Conservation (phyloP, 2,329 filamentous ascomycete species). For the Knufia fluminis region DNA sequence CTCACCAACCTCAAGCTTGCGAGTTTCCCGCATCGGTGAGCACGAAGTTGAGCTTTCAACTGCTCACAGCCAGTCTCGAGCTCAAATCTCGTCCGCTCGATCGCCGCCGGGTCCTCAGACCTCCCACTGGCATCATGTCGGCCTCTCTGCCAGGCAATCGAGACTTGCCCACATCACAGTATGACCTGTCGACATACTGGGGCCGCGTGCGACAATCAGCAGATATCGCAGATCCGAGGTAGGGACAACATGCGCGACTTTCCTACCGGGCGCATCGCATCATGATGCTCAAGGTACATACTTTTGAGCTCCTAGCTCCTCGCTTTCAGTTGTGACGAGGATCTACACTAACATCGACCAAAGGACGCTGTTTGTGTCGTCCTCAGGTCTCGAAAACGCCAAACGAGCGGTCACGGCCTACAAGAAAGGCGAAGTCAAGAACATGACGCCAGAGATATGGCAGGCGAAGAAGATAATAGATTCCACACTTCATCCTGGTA, state of each 20-base stretch:
- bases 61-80: too few species aligned
- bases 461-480: conserved; percentile 94
- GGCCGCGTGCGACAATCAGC: conserved; percentile 84
- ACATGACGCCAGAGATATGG: conserved; percentile 90
- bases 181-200: conserved; percentile 90
- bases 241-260: conserved; percentile 33
- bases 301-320: neutral
- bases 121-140: conserved; percentile 40
- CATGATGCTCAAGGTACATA: conserved; percentile 7
- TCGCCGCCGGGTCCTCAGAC: too few species aligned
- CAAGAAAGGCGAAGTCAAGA: conserved; percentile 68
- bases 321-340: neutral
- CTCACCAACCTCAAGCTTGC: too few species aligned
- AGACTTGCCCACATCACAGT: conserved; percentile 82
- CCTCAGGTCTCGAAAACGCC: conserved; percentile 69
- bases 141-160: conserved; percentile 56
- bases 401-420: conserved; percentile 75
- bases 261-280: conserved; percentile 2
- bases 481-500: conserved; percentile 90
- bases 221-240: conserved; percentile 92
- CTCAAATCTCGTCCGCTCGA: too few species aligned
- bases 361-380: conserved; percentile 79
- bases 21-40: too few species aligned
- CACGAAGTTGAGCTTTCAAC: too few species aligned
- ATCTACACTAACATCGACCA: neutral